Conservation (phyloP, 2,329 filamentous ascomycete species). For the Emericellopsis atlantica region DNA sequence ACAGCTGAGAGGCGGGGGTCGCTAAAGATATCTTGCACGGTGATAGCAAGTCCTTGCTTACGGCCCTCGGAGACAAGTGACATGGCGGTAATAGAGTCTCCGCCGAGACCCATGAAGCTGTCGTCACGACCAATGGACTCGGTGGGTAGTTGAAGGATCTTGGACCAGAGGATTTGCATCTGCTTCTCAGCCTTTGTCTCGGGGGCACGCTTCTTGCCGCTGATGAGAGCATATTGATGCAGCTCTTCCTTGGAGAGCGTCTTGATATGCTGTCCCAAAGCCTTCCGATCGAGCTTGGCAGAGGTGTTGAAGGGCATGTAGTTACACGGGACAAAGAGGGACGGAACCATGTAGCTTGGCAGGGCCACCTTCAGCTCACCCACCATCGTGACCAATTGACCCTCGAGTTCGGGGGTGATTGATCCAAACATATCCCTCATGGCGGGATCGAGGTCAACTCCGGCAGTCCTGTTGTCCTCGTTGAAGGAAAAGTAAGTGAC, state of each 20-base stretch:
- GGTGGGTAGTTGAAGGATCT: constrained; percentile 3
- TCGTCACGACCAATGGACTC: constrained; percentile 6
- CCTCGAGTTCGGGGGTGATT: background rate
- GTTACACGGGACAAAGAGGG: constrained; percentile 4
- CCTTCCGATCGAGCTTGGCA: constrained; percentile 4
- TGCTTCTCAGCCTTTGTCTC: constrained; percentile 3
- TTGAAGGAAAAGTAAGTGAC: background rate
- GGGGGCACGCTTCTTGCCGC: constrained; percentile 1
- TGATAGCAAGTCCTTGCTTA: constrained; percentile 2
- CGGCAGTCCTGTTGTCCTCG: background rate
- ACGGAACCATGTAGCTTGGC: constrained; percentile 7
- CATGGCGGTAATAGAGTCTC: constrained; percentile 11
- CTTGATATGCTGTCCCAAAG: background rate
- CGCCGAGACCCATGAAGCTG: constrained; percentile 9
- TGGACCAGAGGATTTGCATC: constrained; percentile 7
- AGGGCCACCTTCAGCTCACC: constrained; percentile 1
- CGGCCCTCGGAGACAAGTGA: constrained; percentile 4
- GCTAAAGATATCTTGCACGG: constrained; percentile 7
- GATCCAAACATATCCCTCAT: background rate
- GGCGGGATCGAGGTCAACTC: background rate
- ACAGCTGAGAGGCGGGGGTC: constrained; percentile 1
- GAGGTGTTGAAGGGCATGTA: constrained; percentile 4
- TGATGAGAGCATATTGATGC: background rate
- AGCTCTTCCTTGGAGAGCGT: background rate
- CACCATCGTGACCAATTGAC: background rate